Percentiles rank a stretch among this genome's conserved stretches.
These are phyloP conservation scores for Staphylotrichum tortipilum DNA, from an alignment of 495 filamentous ascomycete genomes.

Conservation along the genomic window DNA sequence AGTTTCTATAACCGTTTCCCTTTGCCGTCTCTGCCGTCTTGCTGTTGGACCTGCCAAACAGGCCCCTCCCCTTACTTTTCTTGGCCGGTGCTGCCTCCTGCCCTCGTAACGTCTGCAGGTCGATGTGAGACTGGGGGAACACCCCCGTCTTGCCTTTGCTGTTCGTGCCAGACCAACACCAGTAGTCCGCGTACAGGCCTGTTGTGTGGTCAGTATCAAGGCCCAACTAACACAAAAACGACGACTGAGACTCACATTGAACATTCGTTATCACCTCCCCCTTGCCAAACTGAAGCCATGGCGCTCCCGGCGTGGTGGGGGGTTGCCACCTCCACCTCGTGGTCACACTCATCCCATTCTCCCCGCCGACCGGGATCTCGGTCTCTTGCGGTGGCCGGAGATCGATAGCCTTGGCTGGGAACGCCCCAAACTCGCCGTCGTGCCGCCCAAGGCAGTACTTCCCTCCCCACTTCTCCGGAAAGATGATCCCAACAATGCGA, in stretches of 20 bases:
- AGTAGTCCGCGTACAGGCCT: conserved; percentile 33
- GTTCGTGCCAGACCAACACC: conserved; percentile 40
- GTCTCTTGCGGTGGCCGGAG: conserved; percentile 25
- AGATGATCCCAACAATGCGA: conserved; percentile 35
- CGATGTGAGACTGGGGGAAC: conserved; percentile 24
- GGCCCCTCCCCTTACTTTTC: neutral
- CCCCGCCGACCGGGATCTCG: conserved; percentile 22
- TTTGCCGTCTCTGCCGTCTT: neutral
- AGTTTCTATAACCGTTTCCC: neutral
- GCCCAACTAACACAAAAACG: neutral
- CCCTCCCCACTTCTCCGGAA: conserved; percentile 37
- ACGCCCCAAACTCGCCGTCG: conserved; percentile 36
- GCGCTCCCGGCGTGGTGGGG: conserved; percentile 8
- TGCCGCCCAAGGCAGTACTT: conserved; percentile 40
- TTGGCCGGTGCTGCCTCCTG: neutral
- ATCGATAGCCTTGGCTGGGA: conserved; percentile 30
- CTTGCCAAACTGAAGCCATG: conserved; percentile 36
- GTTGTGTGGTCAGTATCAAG: neutral
- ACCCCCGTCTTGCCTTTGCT: conserved; percentile 36
- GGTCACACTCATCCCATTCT: conserved; percentile 27
- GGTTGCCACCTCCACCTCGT: conserved; percentile 38
- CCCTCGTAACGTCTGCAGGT: conserved; percentile 6
- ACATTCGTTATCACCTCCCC: conserved; percentile 36
- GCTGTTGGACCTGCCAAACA: conserved; percentile 3
- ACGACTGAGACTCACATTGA: conserved; percentile 15